Evolutionary conservation across 1,139 yeast genomes (phyloP).

Genomic region (Pichia sp.): DNA sequence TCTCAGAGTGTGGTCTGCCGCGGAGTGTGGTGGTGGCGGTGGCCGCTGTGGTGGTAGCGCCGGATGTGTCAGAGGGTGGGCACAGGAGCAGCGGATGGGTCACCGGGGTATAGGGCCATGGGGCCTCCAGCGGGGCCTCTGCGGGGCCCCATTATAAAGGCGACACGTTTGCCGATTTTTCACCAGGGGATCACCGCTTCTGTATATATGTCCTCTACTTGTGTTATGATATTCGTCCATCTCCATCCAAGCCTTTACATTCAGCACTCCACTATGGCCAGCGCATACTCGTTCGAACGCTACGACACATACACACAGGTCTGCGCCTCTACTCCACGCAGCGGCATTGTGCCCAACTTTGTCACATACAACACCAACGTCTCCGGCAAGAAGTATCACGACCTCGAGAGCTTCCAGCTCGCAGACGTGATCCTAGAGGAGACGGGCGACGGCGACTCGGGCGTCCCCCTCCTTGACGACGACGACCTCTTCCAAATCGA

Average conservation of each 20-base stretch:
- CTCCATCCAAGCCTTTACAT: neutral
- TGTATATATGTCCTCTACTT: neutral
- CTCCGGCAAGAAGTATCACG: neutral
- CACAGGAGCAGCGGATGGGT: neutral
- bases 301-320: constrained; percentile 1
- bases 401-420: constrained; percentile 1
- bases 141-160: neutral
- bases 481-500: constrained; percentile 13
- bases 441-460: neutral
- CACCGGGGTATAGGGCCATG: too few species aligned
- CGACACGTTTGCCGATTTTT: neutral
- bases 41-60: neutral
- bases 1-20: neutral
- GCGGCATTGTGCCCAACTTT: neutral
- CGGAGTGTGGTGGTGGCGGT: neutral
- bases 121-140: neutral
- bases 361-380: constrained; percentile 3
- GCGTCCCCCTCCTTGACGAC: neutral
- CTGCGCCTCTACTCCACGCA: constrained; percentile 4
- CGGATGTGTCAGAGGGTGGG: neutral
- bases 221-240: neutral
- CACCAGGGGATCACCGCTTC: neutral
- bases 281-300: neutral
- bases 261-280: neutral
- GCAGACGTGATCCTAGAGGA: neutral